Conservation (phyloP, 352 stramenopile species). For the Globisporangium middletonii region DNA sequence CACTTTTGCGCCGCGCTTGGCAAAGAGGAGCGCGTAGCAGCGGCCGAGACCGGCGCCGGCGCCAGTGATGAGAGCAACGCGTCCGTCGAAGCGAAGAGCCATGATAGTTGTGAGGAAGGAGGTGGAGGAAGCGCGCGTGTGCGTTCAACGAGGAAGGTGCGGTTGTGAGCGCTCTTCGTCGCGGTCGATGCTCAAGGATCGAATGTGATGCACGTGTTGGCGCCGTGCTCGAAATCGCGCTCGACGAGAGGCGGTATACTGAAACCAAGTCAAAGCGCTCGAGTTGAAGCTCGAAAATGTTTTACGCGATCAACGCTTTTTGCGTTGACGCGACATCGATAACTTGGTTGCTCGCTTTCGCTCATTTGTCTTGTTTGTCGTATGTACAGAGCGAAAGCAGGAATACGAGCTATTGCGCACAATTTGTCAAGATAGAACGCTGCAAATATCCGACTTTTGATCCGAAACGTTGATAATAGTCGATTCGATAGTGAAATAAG, state of each 20-base stretch:
- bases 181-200: no score
- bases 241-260: background rate
- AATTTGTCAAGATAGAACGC: no score
- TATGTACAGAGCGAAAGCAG: background rate
- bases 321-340: background rate
- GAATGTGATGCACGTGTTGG: background rate
- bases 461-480: no score
- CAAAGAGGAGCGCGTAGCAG: slow-evolving; percentile 71
- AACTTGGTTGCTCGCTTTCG: background rate
- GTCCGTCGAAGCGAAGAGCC: slow-evolving; percentile 64
- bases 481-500: background rate
- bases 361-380: background rate
- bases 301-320: slow-evolving; percentile 8
- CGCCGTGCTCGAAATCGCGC: background rate
- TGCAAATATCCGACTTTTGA: no score
- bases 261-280: background rate
- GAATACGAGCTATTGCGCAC: no score
- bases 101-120: slow-evolving; percentile 15
- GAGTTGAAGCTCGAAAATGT: slow-evolving; percentile 4
- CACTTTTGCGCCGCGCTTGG: slow-evolving; percentile 75
- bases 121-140: slow-evolving; percentile 8
- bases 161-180: slow-evolving; percentile 6
- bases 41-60: slow-evolving; percentile 68
- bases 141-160: slow-evolving; percentile 1
- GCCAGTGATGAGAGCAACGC: slow-evolving; percentile 77